Conservation (phyloP, 306 rosid genomes). For the Trifolium subterraneum region DNA sequence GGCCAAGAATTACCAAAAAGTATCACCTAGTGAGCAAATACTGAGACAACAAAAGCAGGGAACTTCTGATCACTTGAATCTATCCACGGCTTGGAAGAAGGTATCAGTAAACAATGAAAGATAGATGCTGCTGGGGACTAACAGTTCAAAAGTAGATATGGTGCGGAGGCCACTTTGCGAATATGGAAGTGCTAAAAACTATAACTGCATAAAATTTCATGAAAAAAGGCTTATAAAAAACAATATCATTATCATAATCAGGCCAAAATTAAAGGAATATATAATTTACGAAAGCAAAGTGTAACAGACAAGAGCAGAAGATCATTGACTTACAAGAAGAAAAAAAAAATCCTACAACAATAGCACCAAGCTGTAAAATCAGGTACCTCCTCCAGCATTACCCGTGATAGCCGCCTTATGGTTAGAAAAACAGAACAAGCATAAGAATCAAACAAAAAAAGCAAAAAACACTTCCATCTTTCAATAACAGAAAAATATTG, state of each 20-base stretch:
- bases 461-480: background rate
- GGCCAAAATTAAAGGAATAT: background rate
- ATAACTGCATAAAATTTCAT: constrained; percentile 51
- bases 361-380: constrained; percentile 45
- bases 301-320: background rate
- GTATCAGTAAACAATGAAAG: constrained; percentile 32
- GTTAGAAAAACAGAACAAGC: constrained; percentile 41
- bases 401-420: constrained; percentile 69
- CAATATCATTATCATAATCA: constrained; percentile 2
- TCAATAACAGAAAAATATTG: constrained; percentile 5
- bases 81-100: constrained; percentile 34
- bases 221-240: background rate
- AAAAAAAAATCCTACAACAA: constrained; percentile 55
- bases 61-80: constrained; percentile 39
- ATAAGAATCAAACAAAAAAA: constrained; percentile 42
- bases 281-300: constrained; percentile 3
- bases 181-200: constrained; percentile 49
- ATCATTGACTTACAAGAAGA: constrained; percentile 36
- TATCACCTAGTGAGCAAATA: constrained; percentile 40
- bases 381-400: constrained; percentile 71
- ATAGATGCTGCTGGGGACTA: constrained; percentile 48
- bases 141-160: constrained; percentile 40
- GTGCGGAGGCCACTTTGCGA: constrained; percentile 46
- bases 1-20: constrained; percentile 42
- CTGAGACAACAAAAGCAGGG: constrained; percentile 37